phyloP scores from a whole-genome alignment of 2,329 filamentous ascomycete genomes.

The Aspergillus hiratsukae region DNA sequence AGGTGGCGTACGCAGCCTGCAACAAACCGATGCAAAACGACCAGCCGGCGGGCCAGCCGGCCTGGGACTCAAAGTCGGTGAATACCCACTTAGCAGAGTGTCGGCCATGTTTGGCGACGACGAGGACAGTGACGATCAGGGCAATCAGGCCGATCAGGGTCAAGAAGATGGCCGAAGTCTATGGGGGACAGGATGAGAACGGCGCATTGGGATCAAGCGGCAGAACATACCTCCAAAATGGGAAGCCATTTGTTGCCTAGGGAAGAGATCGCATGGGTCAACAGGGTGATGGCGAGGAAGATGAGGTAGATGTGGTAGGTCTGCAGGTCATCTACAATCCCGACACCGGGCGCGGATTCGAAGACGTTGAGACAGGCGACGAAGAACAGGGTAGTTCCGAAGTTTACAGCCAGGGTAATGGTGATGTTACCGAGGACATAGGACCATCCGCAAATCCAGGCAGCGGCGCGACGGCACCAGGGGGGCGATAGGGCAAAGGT shows the following conservation, averaged over 20 bases:
- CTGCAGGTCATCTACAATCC: conserved; percentile 51
- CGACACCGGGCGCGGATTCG: conserved; percentile 42
- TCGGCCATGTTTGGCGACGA: conserved; percentile 64
- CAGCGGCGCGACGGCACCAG: conserved; percentile 60
- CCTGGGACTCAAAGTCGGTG: conserved; percentile 53
- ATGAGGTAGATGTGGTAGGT: conserved; percentile 64
- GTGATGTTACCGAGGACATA: conserved; percentile 77
- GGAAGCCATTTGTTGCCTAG: conserved; percentile 52
- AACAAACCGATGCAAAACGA: conserved; percentile 66
- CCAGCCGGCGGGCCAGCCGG: conserved; percentile 67
- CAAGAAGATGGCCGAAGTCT: conserved; percentile 73
- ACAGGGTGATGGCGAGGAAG: conserved; percentile 65
- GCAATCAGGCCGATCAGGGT: conserved; percentile 57
- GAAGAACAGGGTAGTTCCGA: conserved; percentile 59
- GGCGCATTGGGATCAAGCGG: conserved; percentile 5
- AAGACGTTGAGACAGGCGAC: conserved; percentile 55
- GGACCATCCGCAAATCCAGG: conserved; percentile 66
- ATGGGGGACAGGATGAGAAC: conserved; percentile 33
- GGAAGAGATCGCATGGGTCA: conserved; percentile 50
- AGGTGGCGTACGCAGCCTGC: conserved; percentile 64
- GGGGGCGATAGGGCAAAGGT: conserved; percentile 61
- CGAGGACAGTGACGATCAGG: conserved; percentile 64
- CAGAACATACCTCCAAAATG: conserved; percentile 63
- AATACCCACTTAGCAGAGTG: conserved; percentile 56
- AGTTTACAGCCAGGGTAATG: conserved; percentile 69